Evolutionary conservation across 73 alveolate species (phyloP), one percentile per base, ranked within the genome.

Genomic region (Paramecium primaurelia): DNA sequence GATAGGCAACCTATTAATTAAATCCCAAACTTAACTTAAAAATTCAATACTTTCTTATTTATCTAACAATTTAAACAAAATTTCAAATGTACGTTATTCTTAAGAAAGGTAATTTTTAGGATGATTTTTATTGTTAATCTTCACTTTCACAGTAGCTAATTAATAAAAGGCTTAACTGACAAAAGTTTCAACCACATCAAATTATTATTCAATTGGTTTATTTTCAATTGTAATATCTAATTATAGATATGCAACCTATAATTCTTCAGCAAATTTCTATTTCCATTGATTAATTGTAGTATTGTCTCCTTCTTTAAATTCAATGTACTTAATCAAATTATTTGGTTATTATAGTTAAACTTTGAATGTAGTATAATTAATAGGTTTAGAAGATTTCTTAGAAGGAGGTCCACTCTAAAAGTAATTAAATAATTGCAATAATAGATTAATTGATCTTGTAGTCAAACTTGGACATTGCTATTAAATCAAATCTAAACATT

Each of bases 31-130:
- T 49, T 80, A 80, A 47, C 25, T 47, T 44, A 26, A 80, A 18
- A 80, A 80, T 80, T 80, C 91, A 10, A 80, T 64, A 5, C 77
- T 45, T 8, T 80, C 91, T 18, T 80, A 25, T 28, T 80, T 80
- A 11, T 42, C 44, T 1, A 80, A 32, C 58, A 80, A 80, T 80
- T 47, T 80, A 49, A 80, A 80, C 6, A 80, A 44, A 42, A 44
- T 45, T 8, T 80, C 91, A 25, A 80, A 80, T 16, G 91, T 80
- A 12, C 75, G 36, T 32, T 34, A 47, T 4, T 80, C 75, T 80
- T 80, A 25, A 14, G 91, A 80, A 14, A 80, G 34, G 30, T 80
- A 80, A 80, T 80, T 80, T 45, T 20, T 80, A 44, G 91, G 91
- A 80, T 80, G 91, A 36, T 25, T 38, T 16, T 80, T 80, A 22